phyloP scores from a whole-genome alignment of 345 rosid genomes.

The Linum lewisii region DNA sequence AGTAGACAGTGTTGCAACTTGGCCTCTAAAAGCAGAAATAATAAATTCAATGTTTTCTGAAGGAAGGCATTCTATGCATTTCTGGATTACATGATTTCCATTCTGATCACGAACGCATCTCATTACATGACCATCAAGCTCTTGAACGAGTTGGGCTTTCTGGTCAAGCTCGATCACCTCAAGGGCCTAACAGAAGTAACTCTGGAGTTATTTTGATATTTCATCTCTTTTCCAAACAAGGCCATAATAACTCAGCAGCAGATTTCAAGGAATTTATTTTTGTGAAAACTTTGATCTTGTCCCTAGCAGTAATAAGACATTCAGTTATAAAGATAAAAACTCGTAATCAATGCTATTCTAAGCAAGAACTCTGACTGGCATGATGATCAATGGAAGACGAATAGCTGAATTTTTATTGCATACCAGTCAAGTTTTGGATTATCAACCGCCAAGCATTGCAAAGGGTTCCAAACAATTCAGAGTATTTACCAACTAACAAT shows the following conservation, averaged over 20 bases:
- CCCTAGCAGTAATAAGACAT: neutral
- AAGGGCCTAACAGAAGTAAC: conserved; percentile 52
- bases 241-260: neutral
- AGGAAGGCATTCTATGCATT: conserved; percentile 85
- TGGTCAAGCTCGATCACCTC: conserved; percentile 94
- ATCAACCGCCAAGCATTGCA: no score
- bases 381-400: no score
- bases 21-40: conserved; percentile 72
- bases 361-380: neutral
- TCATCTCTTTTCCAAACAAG: neutral
- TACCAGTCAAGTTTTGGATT: no score
- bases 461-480: neutral
- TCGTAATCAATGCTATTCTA: neutral
- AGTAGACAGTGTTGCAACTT: conserved; percentile 74
- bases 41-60: conserved; percentile 65
- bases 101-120: conserved; percentile 94
- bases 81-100: conserved; percentile 95
- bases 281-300: no score
- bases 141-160: conserved; percentile 58
- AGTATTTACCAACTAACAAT: no score
- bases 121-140: conserved; percentile 88
- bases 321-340: neutral
- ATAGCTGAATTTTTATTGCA: no score
- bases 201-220: neutral
- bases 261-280: neutral